These are phyloP conservation scores for Torulaspora microellipsoides DNA, from an alignment of 805 yeast species.

Conservation along the genomic window DNA sequence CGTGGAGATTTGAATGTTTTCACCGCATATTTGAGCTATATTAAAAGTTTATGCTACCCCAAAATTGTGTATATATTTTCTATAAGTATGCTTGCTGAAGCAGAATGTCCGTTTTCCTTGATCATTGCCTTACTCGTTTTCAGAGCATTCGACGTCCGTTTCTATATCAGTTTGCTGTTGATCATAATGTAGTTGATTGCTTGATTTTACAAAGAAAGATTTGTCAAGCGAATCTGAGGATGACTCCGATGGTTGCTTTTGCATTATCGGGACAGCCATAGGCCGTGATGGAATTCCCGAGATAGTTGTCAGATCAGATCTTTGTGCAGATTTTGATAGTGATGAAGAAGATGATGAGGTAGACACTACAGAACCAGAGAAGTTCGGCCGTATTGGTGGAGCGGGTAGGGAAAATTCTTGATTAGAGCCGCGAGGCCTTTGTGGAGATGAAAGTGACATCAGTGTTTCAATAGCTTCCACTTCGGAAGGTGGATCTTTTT, in stretches of 20 bases:
- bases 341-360: constrained; percentile 16
- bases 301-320: background rate
- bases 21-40: no score
- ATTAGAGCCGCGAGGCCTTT: constrained; percentile 19
- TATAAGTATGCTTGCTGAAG: background rate
- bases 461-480: constrained; percentile 41
- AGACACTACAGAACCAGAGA: constrained; percentile 8
- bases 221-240: constrained; percentile 13
- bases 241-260: constrained; percentile 12
- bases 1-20: no score
- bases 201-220: constrained; percentile 7
- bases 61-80: background rate
- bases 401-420: constrained; percentile 13
- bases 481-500: constrained; percentile 29
- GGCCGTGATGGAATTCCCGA: constrained; percentile 5
- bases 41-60: no score
- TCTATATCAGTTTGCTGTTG: constrained; percentile 25
- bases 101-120: background rate
- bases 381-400: constrained; percentile 7
- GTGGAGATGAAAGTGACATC: constrained; percentile 40
- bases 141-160: constrained; percentile 23
- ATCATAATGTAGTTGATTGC: constrained; percentile 7
- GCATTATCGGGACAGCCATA: constrained; percentile 11
- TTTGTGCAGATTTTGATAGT: constrained; percentile 5
- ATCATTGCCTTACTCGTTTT: constrained; percentile 3